Conservation (phyloP, 1,139 yeast genomes). For the Debaryomycetaceae sp. region DNA sequence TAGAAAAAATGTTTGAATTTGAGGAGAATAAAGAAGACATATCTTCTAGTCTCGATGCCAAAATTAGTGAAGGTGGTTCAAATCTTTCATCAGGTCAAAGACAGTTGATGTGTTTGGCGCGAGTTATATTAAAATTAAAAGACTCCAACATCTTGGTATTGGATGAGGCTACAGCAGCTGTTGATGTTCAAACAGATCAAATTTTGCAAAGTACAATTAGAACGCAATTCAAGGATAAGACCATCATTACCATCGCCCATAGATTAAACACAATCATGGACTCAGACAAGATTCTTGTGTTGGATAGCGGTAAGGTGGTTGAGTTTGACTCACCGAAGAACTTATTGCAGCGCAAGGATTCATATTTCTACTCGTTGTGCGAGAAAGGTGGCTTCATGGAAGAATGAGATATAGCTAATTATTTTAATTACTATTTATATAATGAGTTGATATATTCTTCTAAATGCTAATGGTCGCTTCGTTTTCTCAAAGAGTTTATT, state of each 20-base stretch:
- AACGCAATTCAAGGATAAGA: slow-evolving; percentile 77
- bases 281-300: slow-evolving; percentile 81
- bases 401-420: neutral
- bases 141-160: slow-evolving; percentile 75
- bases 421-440: neutral
- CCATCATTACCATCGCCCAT: slow-evolving; percentile 93
- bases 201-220: slow-evolving; percentile 86
- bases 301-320: slow-evolving; percentile 79
- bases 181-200: slow-evolving; percentile 91
- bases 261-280: slow-evolving; percentile 91
- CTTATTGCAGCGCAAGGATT: slow-evolving; percentile 61
- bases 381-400: slow-evolving; percentile 58
- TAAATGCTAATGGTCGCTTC: slow-evolving; percentile 60
- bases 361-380: slow-evolving; percentile 75
- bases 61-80: slow-evolving; percentile 76
- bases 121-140: slow-evolving; percentile 77
- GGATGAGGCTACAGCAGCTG: slow-evolving; percentile 98
- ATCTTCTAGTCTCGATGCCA: slow-evolving; percentile 57
- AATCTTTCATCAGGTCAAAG: slow-evolving; percentile 90
- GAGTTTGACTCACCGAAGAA: slow-evolving; percentile 82
- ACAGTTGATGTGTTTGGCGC: slow-evolving; percentile 85
- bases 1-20: slow-evolving; percentile 50
- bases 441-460: neutral
- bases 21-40: slow-evolving; percentile 26
- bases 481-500: slow-evolving; percentile 65